Percentiles rank a stretch among this genome's conserved stretches.
Evolutionary conservation across 805 yeast genomes (phyloP).

Genomic region (Jamesozyma spencerorum): DNA sequence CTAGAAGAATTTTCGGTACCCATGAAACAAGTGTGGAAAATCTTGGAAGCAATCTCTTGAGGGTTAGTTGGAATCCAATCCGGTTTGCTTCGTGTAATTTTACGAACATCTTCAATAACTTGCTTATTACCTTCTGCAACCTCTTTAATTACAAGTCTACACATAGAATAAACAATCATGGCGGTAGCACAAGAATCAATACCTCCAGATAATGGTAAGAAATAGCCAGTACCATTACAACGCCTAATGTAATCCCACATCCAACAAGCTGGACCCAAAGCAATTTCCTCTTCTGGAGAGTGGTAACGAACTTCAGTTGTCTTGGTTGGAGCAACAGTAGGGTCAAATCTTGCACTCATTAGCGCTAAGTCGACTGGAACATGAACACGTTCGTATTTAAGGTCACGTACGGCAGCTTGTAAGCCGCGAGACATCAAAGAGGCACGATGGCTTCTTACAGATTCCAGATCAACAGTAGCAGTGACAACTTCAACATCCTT

Average conservation of each 20-base stretch:
- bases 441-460: constrained; percentile 74
- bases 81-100: constrained; percentile 48
- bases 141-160: constrained; percentile 70
- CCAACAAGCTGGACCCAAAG: constrained; percentile 99
- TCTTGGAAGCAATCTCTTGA: constrained; percentile 59
- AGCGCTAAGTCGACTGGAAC: constrained; percentile 64
- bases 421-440: constrained; percentile 62
- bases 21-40: constrained; percentile 91
- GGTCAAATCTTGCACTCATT: constrained; percentile 47
- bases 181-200: constrained; percentile 98
- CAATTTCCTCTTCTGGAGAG: constrained; percentile 90
- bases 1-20: constrained; percentile 87
- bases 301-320: constrained; percentile 50
- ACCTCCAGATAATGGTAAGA: constrained; percentile 92
- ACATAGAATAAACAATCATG: constrained; percentile 89
- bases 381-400: constrained; percentile 42
- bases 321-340: constrained; percentile 49
- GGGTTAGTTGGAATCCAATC: constrained; percentile 67
- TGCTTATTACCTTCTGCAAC: constrained; percentile 57
- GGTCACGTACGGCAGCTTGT: constrained; percentile 42
- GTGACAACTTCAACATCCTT: constrained; percentile 88
- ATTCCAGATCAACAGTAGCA: constrained; percentile 92
- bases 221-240: constrained; percentile 82
- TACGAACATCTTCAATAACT: constrained; percentile 68
- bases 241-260: constrained; percentile 95